Conservation (phyloP, 805 yeast species). For the Danielia oregonensis region DNA sequence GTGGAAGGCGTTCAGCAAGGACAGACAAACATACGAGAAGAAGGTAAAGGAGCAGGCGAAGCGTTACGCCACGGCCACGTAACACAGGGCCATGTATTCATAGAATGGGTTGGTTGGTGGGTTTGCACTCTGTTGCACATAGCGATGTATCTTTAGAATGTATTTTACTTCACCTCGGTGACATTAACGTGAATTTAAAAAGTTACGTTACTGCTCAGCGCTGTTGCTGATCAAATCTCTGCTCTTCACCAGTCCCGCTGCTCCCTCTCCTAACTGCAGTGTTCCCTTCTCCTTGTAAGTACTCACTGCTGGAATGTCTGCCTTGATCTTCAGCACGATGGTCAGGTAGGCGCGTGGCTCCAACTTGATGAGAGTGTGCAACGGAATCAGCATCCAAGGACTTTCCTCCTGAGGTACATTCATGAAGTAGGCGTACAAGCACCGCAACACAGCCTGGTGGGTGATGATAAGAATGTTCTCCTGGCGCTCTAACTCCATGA, state of each 20-base stretch:
- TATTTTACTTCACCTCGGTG: too few relatives aligned
- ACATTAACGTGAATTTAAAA: too few relatives aligned
- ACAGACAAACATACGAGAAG: constrained; percentile 64
- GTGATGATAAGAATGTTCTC: constrained; percentile 94
- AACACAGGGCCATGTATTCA: too few relatives aligned
- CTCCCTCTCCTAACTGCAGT: constrained; percentile 54
- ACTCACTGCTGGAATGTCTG: constrained; percentile 96
- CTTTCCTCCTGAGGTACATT: constrained; percentile 95
- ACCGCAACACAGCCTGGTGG: constrained; percentile 95
- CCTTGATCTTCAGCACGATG: constrained; percentile 82
- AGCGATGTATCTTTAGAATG: too few relatives aligned
- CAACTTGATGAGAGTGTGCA: constrained; percentile 88
- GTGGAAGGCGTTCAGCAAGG: constrained; percentile 77
- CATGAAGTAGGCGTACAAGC: constrained; percentile 97
- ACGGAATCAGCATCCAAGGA: constrained; percentile 99
- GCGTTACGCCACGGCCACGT: constrained; percentile 38
- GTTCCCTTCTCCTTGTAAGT: constrained; percentile 96
- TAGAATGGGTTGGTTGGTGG: too few relatives aligned
- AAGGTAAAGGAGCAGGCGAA: constrained; percentile 74
- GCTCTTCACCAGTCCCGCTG: constrained; percentile 35
- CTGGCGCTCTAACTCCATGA: constrained; percentile 97
- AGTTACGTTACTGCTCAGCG: constrained; percentile 6
- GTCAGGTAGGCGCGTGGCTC: constrained; percentile 96
- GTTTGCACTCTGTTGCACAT: too few relatives aligned
- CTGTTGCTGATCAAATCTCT: constrained; percentile 48